Evolutionary conservation across 106 monocot species (phyloP).

Genomic region (Iris macrosiphon): DNA sequence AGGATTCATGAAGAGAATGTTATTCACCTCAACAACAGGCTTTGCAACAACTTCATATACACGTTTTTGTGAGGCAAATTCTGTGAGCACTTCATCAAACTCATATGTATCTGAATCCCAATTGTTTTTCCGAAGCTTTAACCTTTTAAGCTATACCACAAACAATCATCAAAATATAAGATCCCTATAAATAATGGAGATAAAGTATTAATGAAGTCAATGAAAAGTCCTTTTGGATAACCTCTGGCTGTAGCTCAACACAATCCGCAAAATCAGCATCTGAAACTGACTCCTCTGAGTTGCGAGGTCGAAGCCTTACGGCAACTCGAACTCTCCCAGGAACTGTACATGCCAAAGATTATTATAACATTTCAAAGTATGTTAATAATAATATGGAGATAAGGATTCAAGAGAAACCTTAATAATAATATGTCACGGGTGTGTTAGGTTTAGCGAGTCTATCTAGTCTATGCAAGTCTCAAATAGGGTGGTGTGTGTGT

Average conservation of each 20-base stretch:
- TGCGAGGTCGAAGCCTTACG: slow-evolving; percentile 87
- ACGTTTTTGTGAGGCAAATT: slow-evolving; percentile 91
- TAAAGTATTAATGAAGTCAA: neutral
- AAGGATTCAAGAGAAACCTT: too few species aligned
- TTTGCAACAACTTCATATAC: slow-evolving; percentile 98
- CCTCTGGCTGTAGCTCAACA: slow-evolving; percentile 98
- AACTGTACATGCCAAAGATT: slow-evolving; percentile 30
- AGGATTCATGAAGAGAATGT: too few species aligned
- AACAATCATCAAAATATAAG: neutral
- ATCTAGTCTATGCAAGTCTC: too few species aligned
- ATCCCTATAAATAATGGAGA: neutral
- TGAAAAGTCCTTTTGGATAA: slow-evolving; percentile 11
- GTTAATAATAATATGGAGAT: too few species aligned
- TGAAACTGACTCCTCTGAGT: slow-evolving; percentile 71
- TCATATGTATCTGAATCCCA: slow-evolving; percentile 99
- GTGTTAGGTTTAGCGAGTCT: too few species aligned
- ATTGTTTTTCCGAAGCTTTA: slow-evolving; percentile 96
- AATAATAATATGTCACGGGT: too few species aligned
- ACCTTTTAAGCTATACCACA: slow-evolving; percentile 70
- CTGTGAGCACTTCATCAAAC: slow-evolving; percentile 97
- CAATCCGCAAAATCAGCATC: slow-evolving; percentile 99
- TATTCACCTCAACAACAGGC: slow-evolving; percentile 91
- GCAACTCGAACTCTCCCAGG: slow-evolving; percentile 94
- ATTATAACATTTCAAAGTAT: too few species aligned
- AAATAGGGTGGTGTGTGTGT: too few species aligned